Evolutionary conservation across 306 rosid species (phyloP), one percentile per base, ranked within the genome.

Genomic region (Citrullus mucosospermus): DNA sequence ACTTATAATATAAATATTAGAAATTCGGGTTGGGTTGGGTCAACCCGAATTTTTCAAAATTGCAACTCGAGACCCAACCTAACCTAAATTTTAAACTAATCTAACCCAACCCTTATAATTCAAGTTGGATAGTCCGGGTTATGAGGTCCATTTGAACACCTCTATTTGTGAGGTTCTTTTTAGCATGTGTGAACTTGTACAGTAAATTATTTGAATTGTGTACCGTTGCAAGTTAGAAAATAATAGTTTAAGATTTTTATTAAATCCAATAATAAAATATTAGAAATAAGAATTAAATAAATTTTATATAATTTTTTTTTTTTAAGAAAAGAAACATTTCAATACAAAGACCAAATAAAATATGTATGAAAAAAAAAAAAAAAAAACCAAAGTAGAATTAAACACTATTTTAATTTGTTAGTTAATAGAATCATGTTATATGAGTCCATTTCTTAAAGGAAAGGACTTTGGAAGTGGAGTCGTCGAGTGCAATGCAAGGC

Each of bases 401-500:
- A 44, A 44, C 50, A 9, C 50, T 44, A 44, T 9, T 44, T 56
- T n/a, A 56, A 18, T 30, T 32, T 34, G 10, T 34, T 6, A 4
- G 10, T 63, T 18, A 67, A n/a, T 69, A 63, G 55, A 69, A 30
- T 69, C 36, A 41, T 10, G 7, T 4, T 25, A 5, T 71, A 22
- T 25, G 58, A 44, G 16, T 25, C 57, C 38, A 22, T 46, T 46
- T 71, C 76, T 71, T 46, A 14, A 71, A 71, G 76, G 58, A 25
- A 71, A 46, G 39, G 41, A 80, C 39, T 84, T 61, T 81, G 77
- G 78, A 80, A 48, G 54, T 70, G 51, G 70, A 71, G 66, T 82
- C 88, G 87, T 86, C 78, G 87, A 88, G 91, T 91, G 84, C 80
- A 84, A 67, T 74, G 66, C 85, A 91, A 89, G 90, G 80, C 68